Evolutionary conservation across 345 rosid species (phyloP), one percentile per base, ranked within the genome.

Genomic region (Sonneratia caseolaris): DNA sequence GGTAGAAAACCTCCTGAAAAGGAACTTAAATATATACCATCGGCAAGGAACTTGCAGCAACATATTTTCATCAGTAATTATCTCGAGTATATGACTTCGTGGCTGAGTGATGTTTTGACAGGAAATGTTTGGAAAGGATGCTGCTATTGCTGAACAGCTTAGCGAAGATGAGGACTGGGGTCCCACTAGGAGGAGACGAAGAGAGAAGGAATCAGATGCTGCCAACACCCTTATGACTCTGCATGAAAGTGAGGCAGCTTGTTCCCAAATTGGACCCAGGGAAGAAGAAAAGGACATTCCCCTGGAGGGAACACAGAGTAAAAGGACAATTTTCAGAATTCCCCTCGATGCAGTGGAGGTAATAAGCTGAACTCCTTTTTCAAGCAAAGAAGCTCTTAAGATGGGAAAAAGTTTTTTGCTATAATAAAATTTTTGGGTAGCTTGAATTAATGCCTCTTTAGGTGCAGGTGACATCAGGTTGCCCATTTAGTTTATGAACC

Each of bases 91-190:
- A 56, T 71, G 55, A 73, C 42, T 38, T 66, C 61, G 4, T 53
- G 12, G 47, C 49, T 43, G 32, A 45, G 64, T 21, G 18, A 76
- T 43, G 82, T 18, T 37, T 55, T 49, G 24, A 37, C 73, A 95
- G 99, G 99, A 92, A 84, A 92, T 95, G 98, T 95, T 95, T 75
- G 99, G 99, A 70, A 95, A 89, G 83, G 99, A 92, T 81, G 91
- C 89, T 70, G 78, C 77, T 68, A 77, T 79, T 59, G 81, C 76
- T 66, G 98, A 91, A 73, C 93, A 85, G 82, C 80, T 82, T 62
- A 95, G 97, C 40, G 99, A 95, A 80, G 99, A 95, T 81, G 99
- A 95, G 84, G 99, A 95, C 73, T 95, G 98, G 98, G 99, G 99
- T 81, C 99, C 99, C 48, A 75, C 79, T 51, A 88, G 84, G 75